Conservation (phyloP, 495 filamentous ascomycete genomes). For the Neurospora sp. region DNA sequence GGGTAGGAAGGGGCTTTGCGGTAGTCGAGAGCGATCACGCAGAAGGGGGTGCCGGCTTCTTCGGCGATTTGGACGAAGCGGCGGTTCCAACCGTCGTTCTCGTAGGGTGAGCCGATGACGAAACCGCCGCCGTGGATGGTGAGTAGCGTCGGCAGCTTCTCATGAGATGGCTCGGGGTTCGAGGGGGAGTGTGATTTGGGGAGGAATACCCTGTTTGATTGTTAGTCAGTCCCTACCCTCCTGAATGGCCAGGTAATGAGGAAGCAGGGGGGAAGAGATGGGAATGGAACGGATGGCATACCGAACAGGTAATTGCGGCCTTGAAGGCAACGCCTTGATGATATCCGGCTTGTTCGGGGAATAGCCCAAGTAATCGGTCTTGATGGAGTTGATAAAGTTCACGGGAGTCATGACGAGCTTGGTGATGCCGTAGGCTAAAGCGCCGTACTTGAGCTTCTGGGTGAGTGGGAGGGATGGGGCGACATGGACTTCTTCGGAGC, state of each 20-base stretch:
- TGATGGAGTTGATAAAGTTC: conserved; percentile 9
- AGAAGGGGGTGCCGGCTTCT: background rate
- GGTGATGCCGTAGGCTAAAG: background rate
- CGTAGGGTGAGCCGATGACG: conserved; percentile 18
- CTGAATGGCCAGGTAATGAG: background rate
- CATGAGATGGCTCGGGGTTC: background rate
- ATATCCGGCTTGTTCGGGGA: conserved; percentile 6
- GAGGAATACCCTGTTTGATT: conserved; percentile 19
- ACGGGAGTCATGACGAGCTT: background rate
- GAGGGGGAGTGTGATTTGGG: conserved; percentile 16
- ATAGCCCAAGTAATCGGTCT: conserved; percentile 22
- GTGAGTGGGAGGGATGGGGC: background rate
- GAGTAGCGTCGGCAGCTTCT: conserved; percentile 22
- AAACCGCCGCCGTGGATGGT: conserved; percentile 35
- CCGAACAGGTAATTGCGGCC: conserved; percentile 10
- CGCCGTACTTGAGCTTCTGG: background rate
- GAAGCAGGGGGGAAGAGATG: background rate
- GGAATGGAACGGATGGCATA: background rate
- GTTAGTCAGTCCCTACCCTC: background rate
- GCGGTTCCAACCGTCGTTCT: conserved; percentile 31
- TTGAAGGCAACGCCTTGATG: conserved; percentile 11
- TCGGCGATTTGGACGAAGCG: conserved; percentile 20
- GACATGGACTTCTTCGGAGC: background rate
- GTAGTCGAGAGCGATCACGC: conserved; percentile 30
- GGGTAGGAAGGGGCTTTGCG: conserved; percentile 23